Base-by-base conservation (phyloP, 2,329 filamentous ascomycete genomes). In the Clarireedia sp. region DNA sequence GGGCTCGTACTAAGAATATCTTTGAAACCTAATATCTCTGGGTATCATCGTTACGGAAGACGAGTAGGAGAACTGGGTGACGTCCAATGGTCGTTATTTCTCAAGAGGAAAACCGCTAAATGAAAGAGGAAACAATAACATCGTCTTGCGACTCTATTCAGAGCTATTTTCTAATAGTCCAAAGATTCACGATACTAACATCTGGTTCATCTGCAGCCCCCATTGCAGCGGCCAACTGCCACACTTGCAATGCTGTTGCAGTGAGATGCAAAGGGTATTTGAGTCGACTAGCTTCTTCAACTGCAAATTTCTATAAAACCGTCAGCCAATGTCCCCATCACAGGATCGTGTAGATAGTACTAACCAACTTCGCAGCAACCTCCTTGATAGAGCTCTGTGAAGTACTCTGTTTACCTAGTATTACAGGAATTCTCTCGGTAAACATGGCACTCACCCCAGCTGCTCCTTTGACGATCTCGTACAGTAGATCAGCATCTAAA, bases 401-500 rank as follows among this genome's bases (percentile, higher is more conserved):
- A 49, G 23, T 63, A 62, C 57, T 73, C 48, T 72, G 67, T 3
- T 66, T 69, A 38, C 65, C 66, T 6, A 73, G 61, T 61, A 73
- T 68, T 57, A 69, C 67, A 2, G 69, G 67, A 1, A 66, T 66
- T 16, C 69, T 61, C 57, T 73, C 69, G 48, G 68, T 67, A 54
- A 74, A 69, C 67, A 73, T 71, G 62, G 64, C 69, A 46, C 71
- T 73, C 48, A 64, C 66, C 5, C 68, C 71, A 1, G 67, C 67
- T 0, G 70, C 67, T 26, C 65, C 64, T 8, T 74, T 69, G 40
- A 81, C 72, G 16, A 75, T 70, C 1, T 80, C 77, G 51, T 69
- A 73, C 5, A 80, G 69, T 3, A 72, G 69, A 53, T 74, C 69
- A 0, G 78, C 75, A 55, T 82, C 76, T 24, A 82, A 62, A 0